Percentiles rank a stretch among this genome's conserved stretches.
These are phyloP conservation scores for Fusarium metavorans DNA, from an alignment of 2,329 filamentous ascomycete species.

Conservation along the genomic window DNA sequence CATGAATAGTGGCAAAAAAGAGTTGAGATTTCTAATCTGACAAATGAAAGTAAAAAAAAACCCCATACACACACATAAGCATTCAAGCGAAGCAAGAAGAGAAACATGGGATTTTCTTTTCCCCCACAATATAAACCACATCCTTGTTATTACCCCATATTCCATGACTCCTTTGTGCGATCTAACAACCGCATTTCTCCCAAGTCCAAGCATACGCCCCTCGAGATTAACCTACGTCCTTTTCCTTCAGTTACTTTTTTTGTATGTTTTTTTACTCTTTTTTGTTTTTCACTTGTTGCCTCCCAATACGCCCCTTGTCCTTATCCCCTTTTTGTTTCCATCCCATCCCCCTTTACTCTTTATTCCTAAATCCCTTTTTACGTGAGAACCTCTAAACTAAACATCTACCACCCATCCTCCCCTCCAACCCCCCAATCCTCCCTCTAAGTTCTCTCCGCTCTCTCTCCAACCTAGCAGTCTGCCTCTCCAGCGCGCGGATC, in stretches of 20 bases:
- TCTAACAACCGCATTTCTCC: background rate
- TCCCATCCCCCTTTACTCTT: background rate
- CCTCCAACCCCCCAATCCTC: constrained; percentile 26
- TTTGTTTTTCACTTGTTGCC: constrained; percentile 8
- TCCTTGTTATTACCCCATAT: background rate
- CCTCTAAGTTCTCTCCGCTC: constrained; percentile 50
- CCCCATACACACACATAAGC: background rate
- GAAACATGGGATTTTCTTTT: background rate
- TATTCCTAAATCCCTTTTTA: background rate
- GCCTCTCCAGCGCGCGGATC: constrained; percentile 55
- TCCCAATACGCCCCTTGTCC: constrained; percentile 14
- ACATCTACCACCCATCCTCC: constrained; percentile 6
- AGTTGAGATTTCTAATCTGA: background rate
- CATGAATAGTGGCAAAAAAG: background rate
- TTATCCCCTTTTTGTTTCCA: constrained; percentile 14
- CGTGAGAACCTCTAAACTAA: constrained; percentile 10
- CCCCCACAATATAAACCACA: background rate
- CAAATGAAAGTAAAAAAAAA: background rate
- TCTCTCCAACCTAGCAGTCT: constrained; percentile 51
- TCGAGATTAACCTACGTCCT: background rate
- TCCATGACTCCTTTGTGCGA: background rate
- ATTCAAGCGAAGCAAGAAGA: background rate
- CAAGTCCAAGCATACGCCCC: constrained; percentile 16
- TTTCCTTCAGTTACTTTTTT: constrained; percentile 23
- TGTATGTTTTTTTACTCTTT: constrained; percentile 13